Evolutionary conservation across 2,329 filamentous ascomycete genomes (phyloP), one percentile per base, ranked within the genome.

Genomic region (Plenodomus lindquistii): DNA sequence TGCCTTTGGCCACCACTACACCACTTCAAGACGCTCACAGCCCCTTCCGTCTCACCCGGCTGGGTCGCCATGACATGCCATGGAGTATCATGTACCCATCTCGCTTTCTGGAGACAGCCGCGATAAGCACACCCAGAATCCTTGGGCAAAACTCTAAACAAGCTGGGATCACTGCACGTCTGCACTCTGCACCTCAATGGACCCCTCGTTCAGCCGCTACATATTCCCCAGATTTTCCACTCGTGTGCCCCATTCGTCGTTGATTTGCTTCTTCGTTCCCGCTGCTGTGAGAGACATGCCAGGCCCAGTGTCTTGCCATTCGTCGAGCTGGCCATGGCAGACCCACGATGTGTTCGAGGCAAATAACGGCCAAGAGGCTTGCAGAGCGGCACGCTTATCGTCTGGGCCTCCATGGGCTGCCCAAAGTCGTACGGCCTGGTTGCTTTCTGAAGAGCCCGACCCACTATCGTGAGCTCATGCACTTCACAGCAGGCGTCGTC

Each of bases 221-320:
- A n/a, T n/a, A 15, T 57, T 65, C 64, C 64, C 64, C 64, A 67
- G 64, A 65, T 64, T 60, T 58, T 47, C 55, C 37, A 20, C 52
- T 55, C 45, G 29, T 31, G 20, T 31, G 29, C 19, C 31, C 10
- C 22, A 31, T 43, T 40, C 35, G 36, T 37, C 40, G 37, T 31
- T 37, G 16, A 18, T 54, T 62, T 64, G 57, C 57, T 64, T 62
- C 46, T 65, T 64, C 56, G 56, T 37, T 65, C 60, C 62, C 59
- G 61, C 54, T 27, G 34, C 37, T 43, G 42, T 27, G 16, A 19
- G 17, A 7, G 27, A 31, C 4, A 10, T 24, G 22, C 22, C 22
- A 24, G 22, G 10, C 22, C 22, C 22, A 10, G 10, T 10, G 22
- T 24, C 22, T 24, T 24, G 22, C 10, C 22, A 24, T 24, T 24